A percentile compares a stretch with the other conserved stretches of the same genome.
Conservation (phyloP, 345 rosid species). For the Dimocarpus longan region DNA sequence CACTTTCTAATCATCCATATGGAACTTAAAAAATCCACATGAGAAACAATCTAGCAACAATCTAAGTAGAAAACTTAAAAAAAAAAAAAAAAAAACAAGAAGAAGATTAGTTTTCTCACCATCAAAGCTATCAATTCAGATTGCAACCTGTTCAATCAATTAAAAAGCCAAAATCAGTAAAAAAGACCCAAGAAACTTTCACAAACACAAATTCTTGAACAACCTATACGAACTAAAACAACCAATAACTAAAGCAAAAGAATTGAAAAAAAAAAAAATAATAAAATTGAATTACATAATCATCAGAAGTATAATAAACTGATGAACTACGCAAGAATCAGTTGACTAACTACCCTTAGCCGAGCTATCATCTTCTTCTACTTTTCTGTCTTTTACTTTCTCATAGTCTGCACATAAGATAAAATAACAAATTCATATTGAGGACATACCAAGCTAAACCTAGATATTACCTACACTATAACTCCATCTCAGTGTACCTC, state of each 20-base stretch:
- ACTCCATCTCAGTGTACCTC: constrained; percentile 50
- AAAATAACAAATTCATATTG: background rate
- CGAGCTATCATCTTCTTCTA: constrained; percentile 47
- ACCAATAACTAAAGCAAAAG: constrained; percentile 11
- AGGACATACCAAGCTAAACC: constrained; percentile 8
- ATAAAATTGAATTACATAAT: background rate
- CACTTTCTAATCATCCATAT: no score
- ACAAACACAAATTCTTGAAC: background rate
- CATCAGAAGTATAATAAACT: background rate
- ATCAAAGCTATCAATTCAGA: constrained; percentile 90
- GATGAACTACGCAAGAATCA: background rate
- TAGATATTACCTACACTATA: background rate
- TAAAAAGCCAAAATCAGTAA: no score
- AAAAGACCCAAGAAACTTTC: background rate
- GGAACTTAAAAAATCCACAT: no score
- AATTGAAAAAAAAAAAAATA: background rate
- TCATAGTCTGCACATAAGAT: constrained; percentile 39
- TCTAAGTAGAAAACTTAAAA: no score
- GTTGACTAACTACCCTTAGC: constrained; percentile 46
- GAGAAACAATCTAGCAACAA: no score
- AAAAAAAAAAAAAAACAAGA: background rate
- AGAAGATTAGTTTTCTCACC: constrained; percentile 55
- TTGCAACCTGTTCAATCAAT: constrained; percentile 64
- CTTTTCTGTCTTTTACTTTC: constrained; percentile 58
- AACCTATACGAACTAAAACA: background rate